A percentile compares a stretch with the other conserved stretches of the same genome.
phyloP scores from a whole-genome alignment of 129 eudicot species.

The Pseudognaphalium luteoalbum region DNA sequence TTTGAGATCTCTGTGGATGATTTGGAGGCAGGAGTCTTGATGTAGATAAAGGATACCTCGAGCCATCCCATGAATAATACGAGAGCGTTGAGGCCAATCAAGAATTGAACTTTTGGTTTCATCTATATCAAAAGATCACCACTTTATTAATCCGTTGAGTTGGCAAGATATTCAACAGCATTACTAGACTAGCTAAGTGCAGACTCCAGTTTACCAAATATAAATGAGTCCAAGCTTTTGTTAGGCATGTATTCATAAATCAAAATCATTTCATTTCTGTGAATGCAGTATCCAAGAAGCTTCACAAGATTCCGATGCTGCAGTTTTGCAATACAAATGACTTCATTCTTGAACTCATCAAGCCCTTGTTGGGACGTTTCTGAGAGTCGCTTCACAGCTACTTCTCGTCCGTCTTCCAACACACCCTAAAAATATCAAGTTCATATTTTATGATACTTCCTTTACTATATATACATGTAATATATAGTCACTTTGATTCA shows the following conservation, averaged over 20 bases:
- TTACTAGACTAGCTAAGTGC: background rate
- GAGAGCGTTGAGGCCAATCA: constrained; percentile 36
- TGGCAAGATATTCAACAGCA: background rate
- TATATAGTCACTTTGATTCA: no score
- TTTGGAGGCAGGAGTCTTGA: constrained; percentile 46
- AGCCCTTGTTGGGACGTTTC: constrained; percentile 35
- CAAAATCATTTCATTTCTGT: constrained; percentile 26
- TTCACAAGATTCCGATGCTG: constrained; percentile 46
- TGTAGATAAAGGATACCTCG: constrained; percentile 53
- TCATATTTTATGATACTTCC: no score
- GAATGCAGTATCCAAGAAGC: constrained; percentile 40
- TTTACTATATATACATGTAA: no score
- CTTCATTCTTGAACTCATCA: no score
- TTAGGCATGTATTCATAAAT: no score
- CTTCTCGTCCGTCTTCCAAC: constrained; percentile 21
- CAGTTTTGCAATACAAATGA: constrained; percentile 27
- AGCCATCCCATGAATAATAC: constrained; percentile 42
- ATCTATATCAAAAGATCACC: background rate
- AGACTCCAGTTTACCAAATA: constrained; percentile 1
- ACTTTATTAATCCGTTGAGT: background rate
- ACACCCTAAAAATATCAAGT: constrained; percentile 23
- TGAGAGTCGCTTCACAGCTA: constrained; percentile 36
- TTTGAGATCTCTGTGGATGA: no score
- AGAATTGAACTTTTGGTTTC: constrained; percentile 21
- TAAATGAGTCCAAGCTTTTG: constrained; percentile 23